phyloP scores from a whole-genome alignment of 148 eudicot genomes.

The Amaranthus hypochondriacus region DNA sequence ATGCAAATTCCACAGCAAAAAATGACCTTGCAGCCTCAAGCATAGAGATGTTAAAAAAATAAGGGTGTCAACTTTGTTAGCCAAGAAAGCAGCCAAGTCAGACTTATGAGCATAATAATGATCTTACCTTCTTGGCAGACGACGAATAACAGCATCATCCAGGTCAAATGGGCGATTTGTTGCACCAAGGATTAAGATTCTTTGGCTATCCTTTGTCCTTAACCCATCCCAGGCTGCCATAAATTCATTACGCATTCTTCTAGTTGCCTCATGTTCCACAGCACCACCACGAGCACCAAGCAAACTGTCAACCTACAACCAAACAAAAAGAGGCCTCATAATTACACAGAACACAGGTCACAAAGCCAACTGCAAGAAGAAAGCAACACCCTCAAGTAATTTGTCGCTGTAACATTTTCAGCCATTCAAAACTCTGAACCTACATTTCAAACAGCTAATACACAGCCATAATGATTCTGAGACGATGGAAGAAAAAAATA shows the following conservation, averaged over 20 bases:
- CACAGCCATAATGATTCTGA: too few species aligned
- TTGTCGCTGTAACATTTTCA: neutral
- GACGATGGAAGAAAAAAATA: neutral
- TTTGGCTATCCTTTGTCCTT: constrained; percentile 89
- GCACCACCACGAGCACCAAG: constrained; percentile 99
- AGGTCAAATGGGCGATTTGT: constrained; percentile 99
- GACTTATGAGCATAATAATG: neutral
- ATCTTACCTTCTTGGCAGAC: constrained; percentile 80
- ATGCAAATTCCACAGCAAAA: neutral
- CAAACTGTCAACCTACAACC: constrained; percentile 85
- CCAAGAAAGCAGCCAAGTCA: neutral
- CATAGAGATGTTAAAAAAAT: neutral
- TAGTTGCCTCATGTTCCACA: constrained; percentile 95
- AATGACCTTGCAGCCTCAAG: neutral
- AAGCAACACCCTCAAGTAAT: neutral
- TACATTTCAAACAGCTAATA: neutral
- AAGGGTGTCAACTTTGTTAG: neutral
- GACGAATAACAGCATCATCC: constrained; percentile 98
- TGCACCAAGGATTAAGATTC: constrained; percentile 94
- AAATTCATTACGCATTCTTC: constrained; percentile 98
- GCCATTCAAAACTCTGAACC: neutral
- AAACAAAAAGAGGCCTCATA: neutral
- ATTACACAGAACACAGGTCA: neutral
- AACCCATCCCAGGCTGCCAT: constrained; percentile 99
- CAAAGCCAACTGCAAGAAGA: neutral